A percentile compares a stretch with the other conserved stretches of the same genome.
Conservation (phyloP, 2,329 filamentous ascomycete genomes). For the Colletotrichum sp. region DNA sequence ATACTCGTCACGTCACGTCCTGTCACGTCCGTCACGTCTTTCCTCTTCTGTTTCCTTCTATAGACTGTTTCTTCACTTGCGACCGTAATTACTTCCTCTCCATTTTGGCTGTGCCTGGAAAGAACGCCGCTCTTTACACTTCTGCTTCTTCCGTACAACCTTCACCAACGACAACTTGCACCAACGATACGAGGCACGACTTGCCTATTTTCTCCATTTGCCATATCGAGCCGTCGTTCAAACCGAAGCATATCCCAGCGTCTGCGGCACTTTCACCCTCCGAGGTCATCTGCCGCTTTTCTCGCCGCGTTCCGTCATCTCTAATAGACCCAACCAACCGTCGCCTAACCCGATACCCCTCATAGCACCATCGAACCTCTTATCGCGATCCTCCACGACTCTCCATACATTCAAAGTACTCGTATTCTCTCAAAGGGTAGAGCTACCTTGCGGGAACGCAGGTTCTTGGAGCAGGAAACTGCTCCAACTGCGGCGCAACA, state of each 20-base stretch:
- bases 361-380: neutral
- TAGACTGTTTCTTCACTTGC: slow-evolving; percentile 9
- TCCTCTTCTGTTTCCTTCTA: slow-evolving; percentile 18
- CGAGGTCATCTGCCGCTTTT: slow-evolving; percentile 9
- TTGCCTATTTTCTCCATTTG: neutral
- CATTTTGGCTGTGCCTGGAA: slow-evolving; percentile 17
- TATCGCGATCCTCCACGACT: neutral
- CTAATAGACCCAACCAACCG: slow-evolving; percentile 10
- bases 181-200: neutral
- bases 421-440: neutral
- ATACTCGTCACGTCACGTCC: slow-evolving; percentile 18
- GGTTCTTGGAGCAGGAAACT: slow-evolving; percentile 21
- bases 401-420: neutral
- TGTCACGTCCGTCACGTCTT: slow-evolving; percentile 14
- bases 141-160: slow-evolving; percentile 16
- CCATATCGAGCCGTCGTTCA: neutral
- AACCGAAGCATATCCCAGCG: neutral
- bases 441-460: slow-evolving; percentile 22
- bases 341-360: neutral
- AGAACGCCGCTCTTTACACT: slow-evolving; percentile 17
- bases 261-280: neutral
- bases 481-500: slow-evolving; percentile 24
- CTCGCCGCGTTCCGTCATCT: neutral
- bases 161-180: slow-evolving; percentile 5
- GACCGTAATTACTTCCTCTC: slow-evolving; percentile 15